Percentiles rank a stretch among this genome's conserved stretches.
phyloP scores from a whole-genome alignment of 73 alveolate genomes.

The Breviolum minutum region DNA sequence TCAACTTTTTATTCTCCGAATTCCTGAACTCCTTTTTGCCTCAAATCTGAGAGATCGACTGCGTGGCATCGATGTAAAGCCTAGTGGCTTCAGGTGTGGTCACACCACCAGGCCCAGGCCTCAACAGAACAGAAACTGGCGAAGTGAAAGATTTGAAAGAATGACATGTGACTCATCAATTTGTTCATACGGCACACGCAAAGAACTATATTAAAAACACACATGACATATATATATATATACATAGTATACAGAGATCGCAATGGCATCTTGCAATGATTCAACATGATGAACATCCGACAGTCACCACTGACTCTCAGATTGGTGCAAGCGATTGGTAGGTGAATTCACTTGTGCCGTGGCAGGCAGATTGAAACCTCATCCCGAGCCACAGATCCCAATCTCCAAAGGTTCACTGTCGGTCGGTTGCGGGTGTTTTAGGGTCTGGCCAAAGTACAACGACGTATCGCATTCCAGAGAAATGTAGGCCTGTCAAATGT shows the following conservation, averaged over 20 bases:
- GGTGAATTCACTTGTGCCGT: constrained; percentile 28
- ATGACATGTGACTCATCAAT: neutral
- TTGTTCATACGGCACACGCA: neutral
- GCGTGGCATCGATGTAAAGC: constrained; percentile 37
- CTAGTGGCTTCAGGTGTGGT: constrained; percentile 21
- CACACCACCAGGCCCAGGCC: constrained; percentile 64
- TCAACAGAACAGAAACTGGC: neutral
- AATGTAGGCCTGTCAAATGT: neutral
- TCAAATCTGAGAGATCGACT: neutral
- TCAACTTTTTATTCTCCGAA: no score
- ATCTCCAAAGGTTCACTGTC: no score
- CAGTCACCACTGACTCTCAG: neutral
- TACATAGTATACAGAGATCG: no score
- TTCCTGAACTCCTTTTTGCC: no score
- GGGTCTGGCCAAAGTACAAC: constrained; percentile 14
- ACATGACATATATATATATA: no score
- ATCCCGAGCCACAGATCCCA: no score
- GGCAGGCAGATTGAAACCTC: constrained; percentile 10
- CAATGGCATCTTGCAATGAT: no score
- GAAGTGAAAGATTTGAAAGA: neutral
- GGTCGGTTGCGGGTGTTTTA: no score
- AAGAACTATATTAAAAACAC: no score
- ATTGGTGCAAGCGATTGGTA: constrained; percentile 13
- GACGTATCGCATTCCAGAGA: constrained; percentile 15
- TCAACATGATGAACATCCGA: no score